Conservation (phyloP, 2,329 filamentous ascomycete genomes). For the Aspergillus transmontanensis region DNA sequence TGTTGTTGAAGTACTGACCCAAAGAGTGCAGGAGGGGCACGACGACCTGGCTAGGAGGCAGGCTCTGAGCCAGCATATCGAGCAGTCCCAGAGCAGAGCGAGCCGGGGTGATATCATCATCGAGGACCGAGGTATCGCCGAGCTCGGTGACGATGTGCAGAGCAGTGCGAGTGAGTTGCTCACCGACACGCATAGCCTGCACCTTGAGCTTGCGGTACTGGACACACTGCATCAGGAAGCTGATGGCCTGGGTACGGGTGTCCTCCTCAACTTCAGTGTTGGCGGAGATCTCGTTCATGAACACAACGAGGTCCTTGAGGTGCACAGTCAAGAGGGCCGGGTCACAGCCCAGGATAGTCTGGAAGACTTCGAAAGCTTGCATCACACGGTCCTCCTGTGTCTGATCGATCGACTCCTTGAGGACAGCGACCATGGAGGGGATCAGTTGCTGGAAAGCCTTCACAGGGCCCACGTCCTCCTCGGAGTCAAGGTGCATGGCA, state of each 20-base stretch:
- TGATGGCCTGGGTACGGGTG: constrained; percentile 83
- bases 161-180: constrained; percentile 82
- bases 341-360: constrained; percentile 89
- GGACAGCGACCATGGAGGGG: constrained; percentile 83
- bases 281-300: constrained; percentile 86
- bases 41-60: constrained; percentile 91
- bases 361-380: constrained; percentile 94
- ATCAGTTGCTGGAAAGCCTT: constrained; percentile 77
- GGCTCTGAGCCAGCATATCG: constrained; percentile 82
- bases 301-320: constrained; percentile 85
- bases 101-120: constrained; percentile 84
- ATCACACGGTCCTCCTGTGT: constrained; percentile 85
- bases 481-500: constrained; percentile 82
- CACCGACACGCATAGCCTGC: constrained; percentile 83
- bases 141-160: constrained; percentile 90
- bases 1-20: constrained; percentile 74
- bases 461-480: constrained; percentile 76
- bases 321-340: constrained; percentile 79
- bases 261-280: constrained; percentile 81
- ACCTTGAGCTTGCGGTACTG: constrained; percentile 94
- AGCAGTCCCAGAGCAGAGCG: constrained; percentile 83
- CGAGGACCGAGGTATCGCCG: constrained; percentile 66
- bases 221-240: constrained; percentile 90
- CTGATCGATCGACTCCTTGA: constrained; percentile 79
- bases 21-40: constrained; percentile 88